phyloP scores from a whole-genome alignment of 768 basidiomycete species.

The Crassisporium funariophilum region DNA sequence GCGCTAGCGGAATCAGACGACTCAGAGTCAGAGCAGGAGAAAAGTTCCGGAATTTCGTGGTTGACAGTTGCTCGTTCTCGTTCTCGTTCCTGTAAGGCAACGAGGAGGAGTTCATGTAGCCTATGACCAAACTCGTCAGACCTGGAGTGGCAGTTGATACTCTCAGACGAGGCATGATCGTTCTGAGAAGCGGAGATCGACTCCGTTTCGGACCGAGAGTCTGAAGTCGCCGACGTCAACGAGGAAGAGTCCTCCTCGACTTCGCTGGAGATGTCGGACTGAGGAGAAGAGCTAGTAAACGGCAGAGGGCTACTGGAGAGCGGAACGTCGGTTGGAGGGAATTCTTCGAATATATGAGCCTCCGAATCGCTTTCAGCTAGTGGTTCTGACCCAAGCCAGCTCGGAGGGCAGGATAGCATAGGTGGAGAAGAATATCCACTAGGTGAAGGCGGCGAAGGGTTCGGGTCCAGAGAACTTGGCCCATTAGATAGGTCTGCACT shows the following conservation, averaged over 20 bases:
- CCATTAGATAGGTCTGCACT: too few relatives aligned
- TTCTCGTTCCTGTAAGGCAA: conserved; percentile 14
- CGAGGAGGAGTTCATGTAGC: conserved; percentile 18
- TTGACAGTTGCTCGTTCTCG: too few relatives aligned
- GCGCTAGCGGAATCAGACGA: too few relatives aligned
- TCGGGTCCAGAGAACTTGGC: too few relatives aligned
- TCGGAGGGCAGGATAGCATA: neutral
- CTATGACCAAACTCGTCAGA: conserved; percentile 13
- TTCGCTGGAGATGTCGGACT: conserved; percentile 10
- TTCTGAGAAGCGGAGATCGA: conserved; percentile 1
- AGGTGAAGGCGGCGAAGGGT: too few relatives aligned
- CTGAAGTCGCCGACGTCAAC: conserved; percentile 8
- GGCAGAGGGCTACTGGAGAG: conserved; percentile 26
- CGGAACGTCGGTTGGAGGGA: too few relatives aligned
- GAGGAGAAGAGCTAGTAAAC: conserved; percentile 18
- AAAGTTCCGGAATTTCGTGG: too few relatives aligned
- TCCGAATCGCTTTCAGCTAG: neutral
- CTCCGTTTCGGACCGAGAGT: neutral
- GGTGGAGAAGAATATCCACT: too few relatives aligned
- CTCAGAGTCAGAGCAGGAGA: too few relatives aligned
- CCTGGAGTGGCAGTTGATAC: neutral
- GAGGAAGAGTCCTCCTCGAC: conserved; percentile 9
- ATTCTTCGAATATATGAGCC: too few relatives aligned
- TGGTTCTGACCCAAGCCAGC: neutral
- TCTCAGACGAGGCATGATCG: too few relatives aligned